Evolutionary conservation across 2,329 filamentous ascomycete genomes (phyloP).

Genomic region (Chaetomium sp.): DNA sequence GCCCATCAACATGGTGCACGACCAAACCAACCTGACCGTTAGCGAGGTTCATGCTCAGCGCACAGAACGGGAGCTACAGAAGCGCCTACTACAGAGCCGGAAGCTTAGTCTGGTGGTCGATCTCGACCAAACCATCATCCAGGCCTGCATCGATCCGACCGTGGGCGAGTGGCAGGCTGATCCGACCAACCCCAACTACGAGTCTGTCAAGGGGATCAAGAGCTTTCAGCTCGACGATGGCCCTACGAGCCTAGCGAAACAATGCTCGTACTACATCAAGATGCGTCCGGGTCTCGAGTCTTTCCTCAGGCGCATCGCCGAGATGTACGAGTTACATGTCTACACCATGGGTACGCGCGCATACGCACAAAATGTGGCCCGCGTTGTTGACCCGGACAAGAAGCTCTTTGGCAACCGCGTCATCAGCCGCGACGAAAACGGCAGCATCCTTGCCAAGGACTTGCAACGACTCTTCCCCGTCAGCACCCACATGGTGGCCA

Average conservation of each 20-base stretch:
- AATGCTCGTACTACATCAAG: conserved; percentile 99
- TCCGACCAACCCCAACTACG: conserved; percentile 83
- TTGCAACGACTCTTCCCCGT: conserved; percentile 90
- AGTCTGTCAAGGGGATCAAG: conserved; percentile 84
- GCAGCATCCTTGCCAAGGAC: conserved; percentile 87
- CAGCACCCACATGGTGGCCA: conserved; percentile 98
- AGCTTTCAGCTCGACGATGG: conserved; percentile 91
- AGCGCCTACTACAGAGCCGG: conserved; percentile 73
- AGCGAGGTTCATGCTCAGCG: conserved; percentile 78
- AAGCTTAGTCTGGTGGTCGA: conserved; percentile 95
- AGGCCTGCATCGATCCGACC: conserved; percentile 95
- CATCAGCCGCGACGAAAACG: conserved; percentile 95
- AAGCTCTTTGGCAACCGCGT: conserved; percentile 93
- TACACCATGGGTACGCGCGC: conserved; percentile 99
- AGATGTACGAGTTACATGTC: conserved; percentile 91
- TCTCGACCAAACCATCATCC: conserved; percentile 97
- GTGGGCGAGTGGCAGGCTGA: conserved; percentile 95
- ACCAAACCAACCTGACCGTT: conserved; percentile 83
- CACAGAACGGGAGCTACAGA: conserved; percentile 84
- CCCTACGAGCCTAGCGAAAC: conserved; percentile 65
- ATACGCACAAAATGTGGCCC: conserved; percentile 90
- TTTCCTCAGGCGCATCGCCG: conserved; percentile 76
- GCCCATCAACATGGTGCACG: conserved; percentile 92
- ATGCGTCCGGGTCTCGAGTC: conserved; percentile 81
- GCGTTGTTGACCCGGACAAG: conserved; percentile 86